These are phyloP conservation scores for Rhynchosporium agropyri DNA, from an alignment of 2,329 filamentous ascomycete genomes.

Conservation along the genomic window DNA sequence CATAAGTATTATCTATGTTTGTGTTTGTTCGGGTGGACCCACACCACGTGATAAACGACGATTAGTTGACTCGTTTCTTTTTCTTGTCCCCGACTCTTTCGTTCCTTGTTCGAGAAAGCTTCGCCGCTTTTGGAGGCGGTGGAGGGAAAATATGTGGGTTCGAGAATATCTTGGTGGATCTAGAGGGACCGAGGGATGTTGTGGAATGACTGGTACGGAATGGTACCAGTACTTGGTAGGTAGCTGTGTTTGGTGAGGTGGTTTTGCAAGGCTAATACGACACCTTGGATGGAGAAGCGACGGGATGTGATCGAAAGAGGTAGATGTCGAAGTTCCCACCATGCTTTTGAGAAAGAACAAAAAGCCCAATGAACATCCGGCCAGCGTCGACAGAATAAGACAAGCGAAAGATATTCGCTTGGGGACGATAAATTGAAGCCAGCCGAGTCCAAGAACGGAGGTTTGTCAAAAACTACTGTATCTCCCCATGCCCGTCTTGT, in stretches of 20 bases:
- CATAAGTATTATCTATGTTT: slow-evolving; percentile 40
- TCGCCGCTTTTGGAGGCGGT: slow-evolving; percentile 17
- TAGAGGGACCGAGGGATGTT: neutral
- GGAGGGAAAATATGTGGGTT: slow-evolving; percentile 8
- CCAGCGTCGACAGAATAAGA: neutral
- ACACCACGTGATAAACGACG: neutral
- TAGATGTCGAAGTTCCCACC: neutral
- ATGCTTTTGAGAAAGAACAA: neutral
- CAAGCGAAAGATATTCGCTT: neutral
- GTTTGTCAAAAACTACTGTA: slow-evolving; percentile 7
- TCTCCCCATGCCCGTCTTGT: neutral
- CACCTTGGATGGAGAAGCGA: neutral
- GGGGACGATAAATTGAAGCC: neutral
- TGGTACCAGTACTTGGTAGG: no score
- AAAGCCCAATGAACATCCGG: neutral
- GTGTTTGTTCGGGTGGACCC: slow-evolving; percentile 3
- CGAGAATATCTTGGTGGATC: neutral
- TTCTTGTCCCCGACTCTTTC: neutral
- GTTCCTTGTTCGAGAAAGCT: neutral
- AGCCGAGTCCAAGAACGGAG: neutral
- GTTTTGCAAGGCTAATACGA: slow-evolving; percentile 38
- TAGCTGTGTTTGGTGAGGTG: neutral
- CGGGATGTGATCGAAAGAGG: neutral
- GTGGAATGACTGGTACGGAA: neutral
- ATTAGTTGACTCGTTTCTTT: slow-evolving; percentile 9